Base-by-base conservation (phyloP, 2,329 filamentous ascomycete species). In the Apiospora saccharicola region DNA sequence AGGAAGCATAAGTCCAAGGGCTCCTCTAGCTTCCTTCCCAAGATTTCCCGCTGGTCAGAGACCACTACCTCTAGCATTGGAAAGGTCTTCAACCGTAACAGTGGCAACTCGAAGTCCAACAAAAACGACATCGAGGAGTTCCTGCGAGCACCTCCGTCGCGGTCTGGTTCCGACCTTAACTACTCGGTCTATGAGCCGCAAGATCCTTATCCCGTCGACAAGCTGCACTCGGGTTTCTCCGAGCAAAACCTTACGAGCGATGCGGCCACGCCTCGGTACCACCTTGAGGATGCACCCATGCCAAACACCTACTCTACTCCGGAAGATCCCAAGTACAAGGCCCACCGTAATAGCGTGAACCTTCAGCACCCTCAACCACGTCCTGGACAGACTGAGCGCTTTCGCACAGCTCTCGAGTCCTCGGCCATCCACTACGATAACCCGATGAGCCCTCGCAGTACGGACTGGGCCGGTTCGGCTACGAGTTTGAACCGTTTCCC, bases 11-110 rank as follows among this genome's bases (percentile, higher is more conserved):
- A 97, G 81, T 96, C 94, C 0, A 93, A 90, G 79, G 91, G 91
- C 72, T 96, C 94, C 0, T 94, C 93, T 0, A 86, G 89, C 70
- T 91, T 90, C 86, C 93, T 97, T 74, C 95, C 95, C 34, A 98
- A 97, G 85, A 95, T 98, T 74, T 98, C 96, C 7, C 90, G 96
- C 61, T 99, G 96, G 96, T 98, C 96, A 0, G 96, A 97, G 84
- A 98, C 96, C 2, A 99, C 96, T 0, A 90, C 95, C 4, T 98
- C 95, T 0, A 97, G 94, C 73, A 91, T 95, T 61, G 92, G 94
- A 64, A 92, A 93, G 76, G 93, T 92, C 53, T 93, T 95, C 81
- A 61, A 61, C 53, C 90, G 92, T 53, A 90, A 89, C 77, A 94
- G 90, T 77, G 87, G 86, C 64, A 86, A 87, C 68, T 85, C 83